Percentiles rank a stretch among this genome's conserved stretches.
Evolutionary conservation across 176 grass and related monocot species (phyloP).

Genomic region (Avena insularis): DNA sequence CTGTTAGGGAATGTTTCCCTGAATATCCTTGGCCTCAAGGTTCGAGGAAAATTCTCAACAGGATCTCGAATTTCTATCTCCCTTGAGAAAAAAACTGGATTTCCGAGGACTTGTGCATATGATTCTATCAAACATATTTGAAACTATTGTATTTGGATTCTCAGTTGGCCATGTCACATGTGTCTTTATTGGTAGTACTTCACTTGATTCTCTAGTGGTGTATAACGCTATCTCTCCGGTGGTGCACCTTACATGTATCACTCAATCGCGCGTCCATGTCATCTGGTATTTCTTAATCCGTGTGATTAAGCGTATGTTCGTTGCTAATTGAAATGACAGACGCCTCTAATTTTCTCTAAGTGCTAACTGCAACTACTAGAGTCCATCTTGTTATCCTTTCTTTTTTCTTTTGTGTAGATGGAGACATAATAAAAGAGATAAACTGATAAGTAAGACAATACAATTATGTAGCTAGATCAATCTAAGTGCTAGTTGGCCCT

Average conservation of each 20-base stretch:
- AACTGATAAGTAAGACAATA: not conserved
- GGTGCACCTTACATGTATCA: not conserved
- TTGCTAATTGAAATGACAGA: not conserved
- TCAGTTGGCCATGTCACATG: not conserved
- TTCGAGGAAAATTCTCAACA: not conserved
- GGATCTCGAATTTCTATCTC: not conserved
- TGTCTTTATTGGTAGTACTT: not conserved
- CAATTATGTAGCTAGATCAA: not conserved
- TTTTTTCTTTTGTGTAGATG: not conserved
- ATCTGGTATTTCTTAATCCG: not conserved
- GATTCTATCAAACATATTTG: not conserved
- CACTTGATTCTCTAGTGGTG: not conserved
- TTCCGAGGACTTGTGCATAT: not conserved
- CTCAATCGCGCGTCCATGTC: not conserved
- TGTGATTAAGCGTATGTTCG: not conserved
- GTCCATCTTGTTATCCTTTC: not conserved
- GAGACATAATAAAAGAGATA: not conserved
- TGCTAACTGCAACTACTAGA: not conserved
- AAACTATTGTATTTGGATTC: not conserved
- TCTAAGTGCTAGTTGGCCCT: not conserved
- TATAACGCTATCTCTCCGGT: too few species aligned
- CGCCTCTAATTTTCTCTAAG: not conserved
- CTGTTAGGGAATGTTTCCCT: not conserved
- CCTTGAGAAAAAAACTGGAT: not conserved
- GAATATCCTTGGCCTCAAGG: not conserved